Conservation (phyloP, 2,329 filamentous ascomycete species). For the Cytospora leucostoma region DNA sequence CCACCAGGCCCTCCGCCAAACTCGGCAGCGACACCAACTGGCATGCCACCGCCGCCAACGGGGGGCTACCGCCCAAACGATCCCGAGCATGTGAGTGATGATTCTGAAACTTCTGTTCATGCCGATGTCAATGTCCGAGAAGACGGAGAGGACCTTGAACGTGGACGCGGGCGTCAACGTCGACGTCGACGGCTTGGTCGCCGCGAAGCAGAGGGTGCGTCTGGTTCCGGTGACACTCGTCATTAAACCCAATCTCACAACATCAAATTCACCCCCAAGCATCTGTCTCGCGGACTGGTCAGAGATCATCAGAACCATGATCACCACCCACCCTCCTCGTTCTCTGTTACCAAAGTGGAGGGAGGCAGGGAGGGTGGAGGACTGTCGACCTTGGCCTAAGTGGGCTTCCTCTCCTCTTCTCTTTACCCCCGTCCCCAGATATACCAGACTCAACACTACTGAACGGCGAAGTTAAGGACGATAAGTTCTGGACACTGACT, state of each 20-base stretch:
- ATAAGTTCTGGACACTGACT: constrained; percentile 14
- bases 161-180: background rate
- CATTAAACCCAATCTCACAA: constrained; percentile 7
- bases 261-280: background rate
- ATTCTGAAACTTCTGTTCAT: constrained; percentile 23
- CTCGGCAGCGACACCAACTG: constrained; percentile 30
- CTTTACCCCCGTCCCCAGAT: background rate
- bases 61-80: constrained; percentile 24
- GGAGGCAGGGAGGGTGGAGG: constrained; percentile 2
- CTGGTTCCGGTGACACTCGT: constrained; percentile 22
- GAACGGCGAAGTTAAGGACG: background rate
- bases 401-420: background rate
- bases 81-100: constrained; percentile 28
- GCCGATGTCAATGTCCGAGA: constrained; percentile 13
- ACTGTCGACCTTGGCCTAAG: constrained; percentile 7
- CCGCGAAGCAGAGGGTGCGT: constrained; percentile 22
- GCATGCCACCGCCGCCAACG: constrained; percentile 31
- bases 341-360: constrained; percentile 2
- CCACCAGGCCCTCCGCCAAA: constrained; percentile 39
- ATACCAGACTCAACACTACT: background rate
- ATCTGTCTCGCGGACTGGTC: background rate
- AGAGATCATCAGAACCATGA: background rate
- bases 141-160: constrained; percentile 3
- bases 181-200: constrained; percentile 2
- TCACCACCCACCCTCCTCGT: background rate